Evolutionary conservation across 2,329 filamentous ascomycete species (phyloP).

Genomic region (Setomelanomma holmii): DNA sequence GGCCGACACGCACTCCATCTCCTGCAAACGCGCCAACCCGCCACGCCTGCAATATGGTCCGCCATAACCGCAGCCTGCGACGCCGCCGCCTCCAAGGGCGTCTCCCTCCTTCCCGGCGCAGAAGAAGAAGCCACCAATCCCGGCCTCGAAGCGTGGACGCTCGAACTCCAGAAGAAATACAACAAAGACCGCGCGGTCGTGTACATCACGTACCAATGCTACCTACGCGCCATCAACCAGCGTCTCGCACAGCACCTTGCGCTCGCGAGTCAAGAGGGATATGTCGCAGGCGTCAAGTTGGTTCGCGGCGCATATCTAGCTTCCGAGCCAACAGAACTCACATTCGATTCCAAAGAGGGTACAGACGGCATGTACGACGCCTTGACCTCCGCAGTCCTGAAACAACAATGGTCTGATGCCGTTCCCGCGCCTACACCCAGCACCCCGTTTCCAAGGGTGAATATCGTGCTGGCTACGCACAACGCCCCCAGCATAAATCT

Average conservation of each 20-base stretch:
- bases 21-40: slow-evolving; percentile 67
- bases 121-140: slow-evolving; percentile 81
- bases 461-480: slow-evolving; percentile 81
- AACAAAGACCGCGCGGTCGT: slow-evolving; percentile 75
- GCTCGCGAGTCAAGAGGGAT: slow-evolving; percentile 54
- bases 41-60: slow-evolving; percentile 68
- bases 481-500: slow-evolving; percentile 74
- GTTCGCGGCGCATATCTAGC: slow-evolving; percentile 65
- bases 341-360: slow-evolving; percentile 61
- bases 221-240: slow-evolving; percentile 58
- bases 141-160: slow-evolving; percentile 81
- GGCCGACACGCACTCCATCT: slow-evolving; percentile 74
- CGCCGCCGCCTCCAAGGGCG: slow-evolving; percentile 71
- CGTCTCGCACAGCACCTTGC: slow-evolving; percentile 56
- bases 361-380: slow-evolving; percentile 72
- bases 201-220: slow-evolving; percentile 70
- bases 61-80: slow-evolving; percentile 79
- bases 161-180: slow-evolving; percentile 78
- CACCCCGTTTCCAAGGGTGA: slow-evolving; percentile 52
- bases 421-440: slow-evolving; percentile 53
- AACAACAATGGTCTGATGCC: slow-evolving; percentile 64
- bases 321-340: slow-evolving; percentile 58
- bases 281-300: slow-evolving; percentile 63
- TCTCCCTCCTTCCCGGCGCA: slow-evolving; percentile 82
- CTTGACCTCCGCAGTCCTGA: slow-evolving; percentile 72